A percentile compares a stretch with the other conserved stretches of the same genome.
Conservation (phyloP, 305 asterid species). For the Fraxinus angustifolia region DNA sequence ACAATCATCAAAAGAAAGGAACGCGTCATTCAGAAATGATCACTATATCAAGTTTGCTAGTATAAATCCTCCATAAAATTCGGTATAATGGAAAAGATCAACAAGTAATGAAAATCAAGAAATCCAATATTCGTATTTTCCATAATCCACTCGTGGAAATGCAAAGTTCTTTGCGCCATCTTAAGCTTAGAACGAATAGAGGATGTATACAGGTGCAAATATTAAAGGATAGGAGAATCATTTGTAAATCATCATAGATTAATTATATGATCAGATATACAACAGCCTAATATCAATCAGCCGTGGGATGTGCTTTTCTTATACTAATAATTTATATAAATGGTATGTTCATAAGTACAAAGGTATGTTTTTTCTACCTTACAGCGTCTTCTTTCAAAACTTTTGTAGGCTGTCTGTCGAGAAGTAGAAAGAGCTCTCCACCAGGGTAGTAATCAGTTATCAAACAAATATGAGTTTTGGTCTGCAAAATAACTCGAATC, state of each 20-base stretch:
- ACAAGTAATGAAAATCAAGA: not conserved
- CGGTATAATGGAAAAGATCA: not conserved
- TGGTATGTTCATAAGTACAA: not conserved
- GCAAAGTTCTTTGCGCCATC: not conserved
- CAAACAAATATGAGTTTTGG: slow-evolving; percentile 81
- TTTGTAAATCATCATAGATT: not conserved
- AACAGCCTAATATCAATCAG: not conserved
- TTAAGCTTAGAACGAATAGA: not conserved
- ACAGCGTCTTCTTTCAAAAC: slow-evolving; percentile 90
- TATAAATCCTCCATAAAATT: slow-evolving; percentile 4
- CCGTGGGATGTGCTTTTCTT: slow-evolving; percentile 1
- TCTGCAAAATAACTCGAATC: slow-evolving; percentile 45
- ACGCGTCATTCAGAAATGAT: not conserved
- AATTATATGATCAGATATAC: not conserved
- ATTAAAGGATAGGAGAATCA: not conserved
- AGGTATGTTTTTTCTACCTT: slow-evolving; percentile 39
- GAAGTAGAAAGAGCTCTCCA: slow-evolving; percentile 90
- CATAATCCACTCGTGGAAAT: not conserved
- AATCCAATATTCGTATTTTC: not conserved
- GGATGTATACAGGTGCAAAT: not conserved
- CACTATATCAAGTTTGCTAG: not conserved
- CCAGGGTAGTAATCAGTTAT: slow-evolving; percentile 93
- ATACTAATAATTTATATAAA: not conserved
- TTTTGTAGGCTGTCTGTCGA: slow-evolving; percentile 82
- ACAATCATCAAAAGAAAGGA: not conserved